Percentiles rank a stretch among this genome's conserved stretches.
These are phyloP conservation scores for Metarhizium album DNA, from an alignment of 2,329 filamentous ascomycete genomes.

Conservation along the genomic window DNA sequence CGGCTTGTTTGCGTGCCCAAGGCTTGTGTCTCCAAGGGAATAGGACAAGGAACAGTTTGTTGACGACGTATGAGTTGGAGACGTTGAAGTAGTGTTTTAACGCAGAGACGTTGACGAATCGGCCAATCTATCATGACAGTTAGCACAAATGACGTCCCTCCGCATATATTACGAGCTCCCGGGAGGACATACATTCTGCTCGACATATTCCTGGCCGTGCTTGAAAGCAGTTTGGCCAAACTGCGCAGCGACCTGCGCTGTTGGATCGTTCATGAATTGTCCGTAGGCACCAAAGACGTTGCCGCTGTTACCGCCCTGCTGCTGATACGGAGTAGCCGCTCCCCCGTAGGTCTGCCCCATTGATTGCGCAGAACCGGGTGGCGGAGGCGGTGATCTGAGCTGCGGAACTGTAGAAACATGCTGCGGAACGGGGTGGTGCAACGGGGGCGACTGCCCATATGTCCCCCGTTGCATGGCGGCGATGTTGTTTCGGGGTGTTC, in stretches of 20 bases:
- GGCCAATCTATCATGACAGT: slow-evolving; percentile 34
- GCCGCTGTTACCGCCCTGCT: slow-evolving; percentile 41
- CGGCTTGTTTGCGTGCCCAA: slow-evolving; percentile 83
- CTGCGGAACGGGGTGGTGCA: slow-evolving; percentile 95
- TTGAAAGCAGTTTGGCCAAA: slow-evolving; percentile 86
- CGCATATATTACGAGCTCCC: no score
- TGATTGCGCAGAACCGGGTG: slow-evolving; percentile 57
- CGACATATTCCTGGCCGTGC: slow-evolving; percentile 87
- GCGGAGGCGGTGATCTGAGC: slow-evolving; percentile 85
- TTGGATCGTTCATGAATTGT: slow-evolving; percentile 91
- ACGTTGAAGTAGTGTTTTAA: slow-evolving; percentile 99
- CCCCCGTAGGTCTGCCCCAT: slow-evolving; percentile 51
- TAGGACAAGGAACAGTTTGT: slow-evolving; percentile 85
- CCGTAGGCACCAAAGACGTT: slow-evolving; percentile 65
- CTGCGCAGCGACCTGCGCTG: slow-evolving; percentile 89
- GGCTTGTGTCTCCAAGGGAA: slow-evolving; percentile 97
- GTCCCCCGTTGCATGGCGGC: slow-evolving; percentile 69
- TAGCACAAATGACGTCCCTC: slow-evolving; percentile 4
- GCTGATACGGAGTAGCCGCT: slow-evolving; percentile 58
- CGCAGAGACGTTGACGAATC: slow-evolving; percentile 82
- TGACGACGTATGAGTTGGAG: slow-evolving; percentile 90
- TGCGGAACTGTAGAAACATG: slow-evolving; percentile 97
- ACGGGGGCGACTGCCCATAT: slow-evolving; percentile 81
- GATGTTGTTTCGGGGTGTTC: background rate
- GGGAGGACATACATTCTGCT: slow-evolving; percentile 69